Percentiles rank a stretch among this genome's conserved stretches.
phyloP scores from a whole-genome alignment of 257 asterid genomes.

The Salvia splendens region DNA sequence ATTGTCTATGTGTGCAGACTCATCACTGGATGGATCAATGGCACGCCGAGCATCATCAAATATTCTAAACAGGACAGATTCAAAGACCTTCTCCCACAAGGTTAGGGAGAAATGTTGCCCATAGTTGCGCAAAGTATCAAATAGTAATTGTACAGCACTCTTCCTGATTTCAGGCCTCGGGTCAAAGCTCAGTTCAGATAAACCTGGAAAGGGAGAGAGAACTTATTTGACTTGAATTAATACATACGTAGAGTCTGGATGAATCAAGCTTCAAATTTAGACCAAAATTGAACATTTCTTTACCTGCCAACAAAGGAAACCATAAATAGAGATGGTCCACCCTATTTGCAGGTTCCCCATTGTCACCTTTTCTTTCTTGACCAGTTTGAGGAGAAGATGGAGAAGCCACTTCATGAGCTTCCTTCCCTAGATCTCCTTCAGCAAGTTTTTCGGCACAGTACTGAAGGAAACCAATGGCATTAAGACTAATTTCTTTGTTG shows the following conservation, averaged over 20 bases:
- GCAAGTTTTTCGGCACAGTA: constrained; percentile 98
- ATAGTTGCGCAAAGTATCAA: constrained; percentile 88
- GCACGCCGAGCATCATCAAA: constrained; percentile 93
- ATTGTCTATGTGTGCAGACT: constrained; percentile 49
- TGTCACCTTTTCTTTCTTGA: constrained; percentile 63
- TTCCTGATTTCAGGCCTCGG: constrained; percentile 95
- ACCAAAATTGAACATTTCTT: constrained; percentile 15
- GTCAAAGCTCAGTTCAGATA: constrained; percentile 96
- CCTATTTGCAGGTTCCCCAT: constrained; percentile 63
- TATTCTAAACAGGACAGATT: constrained; percentile 90
- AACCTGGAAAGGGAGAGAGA: constrained; percentile 54
- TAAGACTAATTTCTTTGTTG: constrained; percentile 93
- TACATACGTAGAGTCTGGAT: constrained; percentile 17
- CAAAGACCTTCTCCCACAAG: constrained; percentile 97
- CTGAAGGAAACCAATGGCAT: constrained; percentile 93
- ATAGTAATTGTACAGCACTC: constrained; percentile 89
- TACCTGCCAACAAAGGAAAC: constrained; percentile 99
- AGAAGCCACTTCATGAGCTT: constrained; percentile 51
- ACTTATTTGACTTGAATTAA: constrained; percentile 19
- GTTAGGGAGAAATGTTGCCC: constrained; percentile 92
- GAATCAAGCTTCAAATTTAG: constrained; percentile 14
- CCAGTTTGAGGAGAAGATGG: constrained; percentile 70
- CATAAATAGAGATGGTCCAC: constrained; percentile 92
- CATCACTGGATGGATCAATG: constrained; percentile 79
- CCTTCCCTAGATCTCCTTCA: constrained; percentile 84